phyloP scores from a whole-genome alignment of 257 asterid genomes.

The Anisodus acutangulus region DNA sequence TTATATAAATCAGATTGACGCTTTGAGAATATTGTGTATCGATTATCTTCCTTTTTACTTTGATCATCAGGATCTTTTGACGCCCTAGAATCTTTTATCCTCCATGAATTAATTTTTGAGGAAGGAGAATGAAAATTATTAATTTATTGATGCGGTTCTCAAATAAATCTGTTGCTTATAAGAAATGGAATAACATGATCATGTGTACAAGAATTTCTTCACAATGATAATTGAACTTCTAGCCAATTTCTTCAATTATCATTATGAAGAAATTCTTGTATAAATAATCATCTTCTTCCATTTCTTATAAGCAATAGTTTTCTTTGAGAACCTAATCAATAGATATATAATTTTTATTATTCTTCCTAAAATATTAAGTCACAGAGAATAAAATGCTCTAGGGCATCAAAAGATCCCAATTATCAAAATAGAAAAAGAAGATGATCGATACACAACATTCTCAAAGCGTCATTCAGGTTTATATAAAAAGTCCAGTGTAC shows the following conservation, averaged over 20 bases:
- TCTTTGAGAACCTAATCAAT: neutral
- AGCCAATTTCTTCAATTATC: too few relatives aligned
- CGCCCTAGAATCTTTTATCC: constrained; percentile 39
- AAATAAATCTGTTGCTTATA: neutral
- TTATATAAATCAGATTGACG: constrained; percentile 40
- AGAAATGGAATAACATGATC: too few relatives aligned
- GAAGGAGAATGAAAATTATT: constrained; percentile 26
- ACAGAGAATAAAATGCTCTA: constrained; percentile 31
- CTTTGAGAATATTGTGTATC: constrained; percentile 46
- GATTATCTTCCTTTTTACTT: constrained; percentile 34
- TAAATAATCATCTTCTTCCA: too few relatives aligned
- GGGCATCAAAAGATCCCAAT: constrained; percentile 48
- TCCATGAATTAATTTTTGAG: neutral
- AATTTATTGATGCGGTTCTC: neutral
- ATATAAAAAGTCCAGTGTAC: constrained; percentile 44
- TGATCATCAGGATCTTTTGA: constrained; percentile 37
- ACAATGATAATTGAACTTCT: too few relatives aligned
- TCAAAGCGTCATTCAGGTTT: constrained; percentile 43
- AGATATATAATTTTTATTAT: constrained; percentile 30
- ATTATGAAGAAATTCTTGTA: too few relatives aligned
- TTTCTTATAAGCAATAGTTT: neutral
- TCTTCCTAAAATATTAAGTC: neutral
- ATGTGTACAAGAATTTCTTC: too few relatives aligned
- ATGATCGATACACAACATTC: constrained; percentile 43
- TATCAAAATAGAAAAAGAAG: constrained; percentile 32